Conservation (phyloP, 257 asterid species). For the Orobanche coerulescens region DNA sequence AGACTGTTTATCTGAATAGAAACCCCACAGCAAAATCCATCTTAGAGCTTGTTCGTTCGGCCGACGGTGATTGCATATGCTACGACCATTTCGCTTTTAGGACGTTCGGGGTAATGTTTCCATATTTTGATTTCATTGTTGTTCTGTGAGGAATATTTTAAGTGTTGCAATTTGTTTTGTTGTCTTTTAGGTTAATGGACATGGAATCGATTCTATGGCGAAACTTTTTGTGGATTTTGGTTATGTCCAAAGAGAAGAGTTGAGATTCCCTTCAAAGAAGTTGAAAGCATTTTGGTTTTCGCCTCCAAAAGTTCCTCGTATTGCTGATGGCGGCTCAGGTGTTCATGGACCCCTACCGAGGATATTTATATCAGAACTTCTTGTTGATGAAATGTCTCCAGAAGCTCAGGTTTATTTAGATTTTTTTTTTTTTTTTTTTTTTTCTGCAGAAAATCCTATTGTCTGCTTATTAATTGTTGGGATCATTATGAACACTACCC, state of each 20-base stretch:
- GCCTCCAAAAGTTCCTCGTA: constrained; percentile 37
- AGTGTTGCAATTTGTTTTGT: not conserved
- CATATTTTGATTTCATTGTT: not conserved
- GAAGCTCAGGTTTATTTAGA: constrained; percentile 63
- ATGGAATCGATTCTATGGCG: constrained; percentile 86
- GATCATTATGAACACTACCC: not conserved
- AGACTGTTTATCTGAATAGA: constrained; percentile 57
- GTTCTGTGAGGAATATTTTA: not conserved
- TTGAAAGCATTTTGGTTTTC: constrained; percentile 92
- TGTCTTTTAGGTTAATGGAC: constrained; percentile 52
- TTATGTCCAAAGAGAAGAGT: constrained; percentile 70
- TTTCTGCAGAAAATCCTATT: not conserved
- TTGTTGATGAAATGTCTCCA: constrained; percentile 76
- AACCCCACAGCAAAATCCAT: constrained; percentile 83
- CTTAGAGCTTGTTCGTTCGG: constrained; percentile 67
- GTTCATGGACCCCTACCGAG: constrained; percentile 84
- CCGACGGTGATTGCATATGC: constrained; percentile 52
- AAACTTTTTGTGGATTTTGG: constrained; percentile 74
- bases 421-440: constrained; percentile 11
- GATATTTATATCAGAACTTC: constrained; percentile 89
- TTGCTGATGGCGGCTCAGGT: constrained; percentile 36
- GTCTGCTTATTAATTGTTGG: not conserved
- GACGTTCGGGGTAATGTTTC: constrained; percentile 62
- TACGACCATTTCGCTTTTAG: constrained; percentile 90
- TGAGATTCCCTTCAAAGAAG: constrained; percentile 90